A percentile compares a stretch with the other conserved stretches of the same genome.
Evolutionary conservation across 2,329 filamentous ascomycete species (phyloP).

Genomic region (Cercospora citrullina): DNA sequence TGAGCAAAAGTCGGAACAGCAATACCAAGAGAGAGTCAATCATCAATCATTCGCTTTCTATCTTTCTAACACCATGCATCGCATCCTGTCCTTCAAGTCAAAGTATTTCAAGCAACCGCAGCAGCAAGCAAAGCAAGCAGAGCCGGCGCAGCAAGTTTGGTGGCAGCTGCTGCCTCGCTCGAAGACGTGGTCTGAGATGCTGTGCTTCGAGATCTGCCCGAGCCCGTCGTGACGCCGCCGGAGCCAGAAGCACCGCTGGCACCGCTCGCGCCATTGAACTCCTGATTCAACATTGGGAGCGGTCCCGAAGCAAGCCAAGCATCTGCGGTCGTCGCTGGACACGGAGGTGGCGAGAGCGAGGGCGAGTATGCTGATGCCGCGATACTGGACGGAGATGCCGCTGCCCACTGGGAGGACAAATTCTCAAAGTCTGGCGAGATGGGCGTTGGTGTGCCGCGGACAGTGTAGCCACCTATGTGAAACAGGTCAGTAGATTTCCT

Average conservation of each 20-base stretch:
- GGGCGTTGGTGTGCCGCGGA: constrained; percentile 71
- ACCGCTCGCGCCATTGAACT: constrained; percentile 17
- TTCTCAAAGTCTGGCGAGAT: constrained; percentile 76
- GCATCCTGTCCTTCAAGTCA: neutral
- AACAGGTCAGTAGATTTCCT: neutral
- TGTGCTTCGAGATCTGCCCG: neutral
- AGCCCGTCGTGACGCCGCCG: neutral
- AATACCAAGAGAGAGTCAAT: neutral
- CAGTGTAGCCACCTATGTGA: constrained; percentile 62
- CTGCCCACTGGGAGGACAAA: constrained; percentile 74
- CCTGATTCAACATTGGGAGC: constrained; percentile 65
- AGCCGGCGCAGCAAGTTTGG: constrained; percentile 11
- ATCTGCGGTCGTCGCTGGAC: constrained; percentile 66
- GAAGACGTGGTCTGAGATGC: neutral
- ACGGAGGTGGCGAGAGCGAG: constrained; percentile 62
- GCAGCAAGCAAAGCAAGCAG: constrained; percentile 12
- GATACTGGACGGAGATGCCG: constrained; percentile 68
- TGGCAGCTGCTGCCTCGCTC: constrained; percentile 1
- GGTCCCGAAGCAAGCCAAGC: constrained; percentile 72
- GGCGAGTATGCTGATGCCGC: constrained; percentile 65
- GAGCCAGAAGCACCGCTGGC: constrained; percentile 2
- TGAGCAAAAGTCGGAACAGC: neutral
- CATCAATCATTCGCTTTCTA: neutral
- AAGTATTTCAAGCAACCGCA: neutral
- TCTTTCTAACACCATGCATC: neutral